Percentiles rank a stretch among this genome's conserved stretches.
Conservation (phyloP, 2,329 filamentous ascomycete genomes). For the Ascochyta koolunga region DNA sequence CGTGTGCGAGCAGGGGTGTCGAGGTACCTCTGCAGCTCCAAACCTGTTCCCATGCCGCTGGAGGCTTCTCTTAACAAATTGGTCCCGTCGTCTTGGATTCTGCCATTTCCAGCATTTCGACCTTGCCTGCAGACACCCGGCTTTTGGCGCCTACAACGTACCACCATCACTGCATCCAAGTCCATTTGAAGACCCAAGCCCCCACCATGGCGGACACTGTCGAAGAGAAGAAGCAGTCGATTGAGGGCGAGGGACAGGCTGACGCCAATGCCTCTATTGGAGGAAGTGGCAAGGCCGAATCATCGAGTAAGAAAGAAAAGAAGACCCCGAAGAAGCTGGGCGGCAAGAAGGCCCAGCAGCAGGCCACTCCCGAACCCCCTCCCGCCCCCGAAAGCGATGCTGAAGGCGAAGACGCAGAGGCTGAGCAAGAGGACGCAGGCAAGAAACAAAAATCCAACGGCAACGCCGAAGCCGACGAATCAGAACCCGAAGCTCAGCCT, state of each 20-base stretch:
- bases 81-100: constrained; percentile 28
- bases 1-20: constrained; percentile 39
- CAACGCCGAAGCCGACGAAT: constrained; percentile 50
- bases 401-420: constrained; percentile 44
- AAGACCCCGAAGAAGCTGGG: constrained; percentile 58
- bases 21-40: constrained; percentile 38
- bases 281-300: constrained; percentile 46
- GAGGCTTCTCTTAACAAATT: constrained; percentile 41
- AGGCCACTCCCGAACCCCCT: constrained; percentile 56
- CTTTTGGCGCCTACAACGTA: constrained; percentile 2
- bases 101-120: constrained; percentile 23
- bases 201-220: constrained; percentile 47
- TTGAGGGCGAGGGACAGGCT: constrained; percentile 47
- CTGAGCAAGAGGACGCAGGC: constrained; percentile 51
- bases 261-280: constrained; percentile 45
- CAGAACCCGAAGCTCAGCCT: constrained; percentile 53
- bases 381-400: constrained; percentile 54
- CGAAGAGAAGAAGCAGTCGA: constrained; percentile 46
- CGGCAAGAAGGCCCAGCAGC: constrained; percentile 52
- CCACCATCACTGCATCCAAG: background rate
- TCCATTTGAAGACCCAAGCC: constrained; percentile 13
- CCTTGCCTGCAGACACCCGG: constrained; percentile 20
- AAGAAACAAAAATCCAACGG: constrained; percentile 43
- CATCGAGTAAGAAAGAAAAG: constrained; percentile 55
- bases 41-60: constrained; percentile 45